Base-by-base conservation (phyloP, 192 early-diverging fungal species). In the Paraglomus brasilianum region DNA sequence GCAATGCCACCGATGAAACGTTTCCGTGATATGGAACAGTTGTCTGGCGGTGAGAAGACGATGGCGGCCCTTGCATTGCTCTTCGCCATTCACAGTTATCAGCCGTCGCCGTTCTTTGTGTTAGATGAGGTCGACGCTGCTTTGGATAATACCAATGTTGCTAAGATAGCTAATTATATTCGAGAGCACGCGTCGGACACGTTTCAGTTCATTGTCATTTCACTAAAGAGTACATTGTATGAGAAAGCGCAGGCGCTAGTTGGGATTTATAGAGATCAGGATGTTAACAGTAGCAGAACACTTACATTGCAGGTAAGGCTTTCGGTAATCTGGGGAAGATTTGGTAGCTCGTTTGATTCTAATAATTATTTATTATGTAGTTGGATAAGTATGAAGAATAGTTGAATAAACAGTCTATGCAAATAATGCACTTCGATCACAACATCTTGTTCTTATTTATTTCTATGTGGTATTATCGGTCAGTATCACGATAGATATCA, bases 1-100 rank as follows among this genome's bases (percentile, higher is more conserved):
- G 95, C 97, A 0, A 98, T 98, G 95, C 97, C 97, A 7, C 97
- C 97, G 21, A 91, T 95, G 86, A 99, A 99, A 81, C 89, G 96
- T 36, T 99, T 99, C 86, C 81, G 95, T 66, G 97, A 99, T 75
- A 99, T 99, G 97, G 96, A 97, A 66, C 93, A 94, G 73, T 82
- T 99, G 13, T 97, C 95, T 22, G 97, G 97, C 44, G 97, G 97
- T 71, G 97, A 99, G 82, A 99, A 98, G 81, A 96, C 96, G 0
- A 92, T 99, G 41, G 97, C 95, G 0, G 96, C 97, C 5, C 80
- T 99, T 47, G 97, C 96, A 2, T 77, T 99, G 44, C 83, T 99
- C 67, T 97, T 99, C 82, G 95, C 97, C 24, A 93, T 99, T 72
- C 96, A 96, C 75, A 88, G 90, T 17, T 95, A 87, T 86, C 90